These are phyloP conservation scores for Starmerella ratchasimensis DNA, from an alignment of 805 yeast genomes.

Conservation along the genomic window DNA sequence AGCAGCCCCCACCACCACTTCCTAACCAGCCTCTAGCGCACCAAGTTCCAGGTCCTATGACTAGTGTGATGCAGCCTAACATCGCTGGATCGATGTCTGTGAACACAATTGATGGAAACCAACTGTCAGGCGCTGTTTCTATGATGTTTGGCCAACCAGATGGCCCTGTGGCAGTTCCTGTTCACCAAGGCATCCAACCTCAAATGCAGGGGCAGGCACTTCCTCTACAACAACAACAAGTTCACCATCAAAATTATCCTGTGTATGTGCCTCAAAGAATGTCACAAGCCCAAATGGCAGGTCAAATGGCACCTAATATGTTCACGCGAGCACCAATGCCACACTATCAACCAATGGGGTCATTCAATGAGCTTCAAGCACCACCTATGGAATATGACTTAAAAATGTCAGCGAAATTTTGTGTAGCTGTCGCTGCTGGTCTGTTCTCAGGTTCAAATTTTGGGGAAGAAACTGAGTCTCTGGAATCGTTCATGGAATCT, in stretches of 20 bases:
- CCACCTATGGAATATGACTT: slow-evolving; percentile 54
- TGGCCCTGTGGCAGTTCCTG: neutral
- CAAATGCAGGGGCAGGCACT: neutral
- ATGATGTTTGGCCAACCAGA: no score
- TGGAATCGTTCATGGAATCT: slow-evolving; percentile 37
- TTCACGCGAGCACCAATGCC: slow-evolving; percentile 6
- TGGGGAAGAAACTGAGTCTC: neutral
- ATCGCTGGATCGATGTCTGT: no score
- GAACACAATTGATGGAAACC: no score
- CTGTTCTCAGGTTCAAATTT: slow-evolving; percentile 4
- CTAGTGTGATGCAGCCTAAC: no score
- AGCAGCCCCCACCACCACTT: no score
- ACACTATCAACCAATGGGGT: slow-evolving; percentile 11
- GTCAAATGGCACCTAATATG: no score
- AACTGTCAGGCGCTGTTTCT: no score
- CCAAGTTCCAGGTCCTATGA: no score
- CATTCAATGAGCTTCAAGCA: slow-evolving; percentile 8
- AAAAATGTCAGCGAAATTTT: slow-evolving; percentile 62
- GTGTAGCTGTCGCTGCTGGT: slow-evolving; percentile 36
- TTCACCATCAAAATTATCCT: no score
- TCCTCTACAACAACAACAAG: neutral
- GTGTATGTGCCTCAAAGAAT: no score
- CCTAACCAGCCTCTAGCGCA: no score
- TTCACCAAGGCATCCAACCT: neutral
- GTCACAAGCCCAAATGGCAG: no score